Conservation (phyloP, 1,284 basidiomycete genomes). For the Ceratobasidium sp. region DNA sequence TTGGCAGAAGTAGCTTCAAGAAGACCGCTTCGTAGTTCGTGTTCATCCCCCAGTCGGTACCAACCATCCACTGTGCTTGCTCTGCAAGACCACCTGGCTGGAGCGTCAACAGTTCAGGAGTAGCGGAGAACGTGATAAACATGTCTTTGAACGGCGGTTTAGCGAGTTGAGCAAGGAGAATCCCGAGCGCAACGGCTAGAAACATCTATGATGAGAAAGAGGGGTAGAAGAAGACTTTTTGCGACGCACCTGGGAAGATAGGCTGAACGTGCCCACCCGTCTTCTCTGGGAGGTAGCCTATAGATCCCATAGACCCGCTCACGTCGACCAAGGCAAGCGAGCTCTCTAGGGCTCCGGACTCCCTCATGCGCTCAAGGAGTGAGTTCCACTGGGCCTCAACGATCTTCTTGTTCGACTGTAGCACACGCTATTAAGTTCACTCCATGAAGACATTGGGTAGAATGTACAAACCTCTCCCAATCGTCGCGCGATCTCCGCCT, state of each 20-base stretch:
- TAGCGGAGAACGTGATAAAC: slow-evolving; percentile 75
- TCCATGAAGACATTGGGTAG: background rate
- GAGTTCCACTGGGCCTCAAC: slow-evolving; percentile 75
- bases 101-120: slow-evolving; percentile 66
- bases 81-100: slow-evolving; percentile 57
- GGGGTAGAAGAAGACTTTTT: background rate
- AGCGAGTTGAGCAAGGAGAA: slow-evolving; percentile 73
- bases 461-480: slow-evolving; percentile 40
- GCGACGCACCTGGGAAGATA: slow-evolving; percentile 62
- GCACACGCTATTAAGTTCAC: background rate
- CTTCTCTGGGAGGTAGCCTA: slow-evolving; percentile 8
- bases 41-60: slow-evolving; percentile 67
- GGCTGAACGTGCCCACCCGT: slow-evolving; percentile 56
- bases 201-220: background rate
- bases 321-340: slow-evolving; percentile 79
- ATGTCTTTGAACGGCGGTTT: slow-evolving; percentile 71
- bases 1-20: slow-evolving; percentile 68
- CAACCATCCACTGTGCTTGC: slow-evolving; percentile 60
- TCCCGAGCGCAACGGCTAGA: slow-evolving; percentile 69
- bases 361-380: slow-evolving; percentile 66
- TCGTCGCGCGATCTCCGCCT: slow-evolving; percentile 38
- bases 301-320: slow-evolving; percentile 74
- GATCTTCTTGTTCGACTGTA: slow-evolving; percentile 58
- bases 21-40: slow-evolving; percentile 74
- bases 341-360: slow-evolving; percentile 69